Evolutionary conservation across 805 yeast species (phyloP).

Genomic region (Wickerhamiella hasegawae): DNA sequence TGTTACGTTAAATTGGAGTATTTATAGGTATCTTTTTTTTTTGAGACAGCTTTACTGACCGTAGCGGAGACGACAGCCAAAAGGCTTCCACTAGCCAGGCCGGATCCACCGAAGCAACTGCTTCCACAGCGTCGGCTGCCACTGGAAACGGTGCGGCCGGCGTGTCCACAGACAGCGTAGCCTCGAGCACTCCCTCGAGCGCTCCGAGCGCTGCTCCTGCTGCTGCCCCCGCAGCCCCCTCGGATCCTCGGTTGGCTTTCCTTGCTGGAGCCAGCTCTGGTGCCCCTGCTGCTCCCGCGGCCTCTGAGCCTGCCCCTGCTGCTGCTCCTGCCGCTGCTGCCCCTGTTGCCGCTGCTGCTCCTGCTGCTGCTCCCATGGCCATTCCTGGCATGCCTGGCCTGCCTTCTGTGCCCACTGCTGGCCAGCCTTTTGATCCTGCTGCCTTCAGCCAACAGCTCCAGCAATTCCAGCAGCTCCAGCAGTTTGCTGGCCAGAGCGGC

Average conservation of each 20-base stretch:
- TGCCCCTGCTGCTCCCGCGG: constrained; percentile 7
- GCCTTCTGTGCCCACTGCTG: constrained; percentile 8
- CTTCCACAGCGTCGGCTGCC: background rate
- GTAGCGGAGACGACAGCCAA: constrained; percentile 21
- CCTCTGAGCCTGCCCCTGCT: constrained; percentile 5
- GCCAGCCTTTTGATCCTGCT: constrained; percentile 12
- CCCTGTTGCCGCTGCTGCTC: constrained; percentile 12
- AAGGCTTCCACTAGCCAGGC: constrained; percentile 5
- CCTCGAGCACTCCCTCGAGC: too few species aligned
- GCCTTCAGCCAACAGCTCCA: constrained; percentile 14
- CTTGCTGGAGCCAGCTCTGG: constrained; percentile 21
- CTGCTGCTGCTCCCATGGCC: constrained; percentile 13
- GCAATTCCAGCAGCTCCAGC: constrained; percentile 16
- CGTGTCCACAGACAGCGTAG: background rate
- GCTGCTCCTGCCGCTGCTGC: constrained; percentile 5
- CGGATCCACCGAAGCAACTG: constrained; percentile 3
- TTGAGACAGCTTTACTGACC: constrained; percentile 17
- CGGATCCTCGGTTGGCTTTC: constrained; percentile 15
- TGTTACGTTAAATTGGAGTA: background rate
- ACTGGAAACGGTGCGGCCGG: background rate
- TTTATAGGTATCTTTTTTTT: constrained; percentile 1
- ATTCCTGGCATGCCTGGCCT: constrained; percentile 13
- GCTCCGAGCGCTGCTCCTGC: constrained; percentile 9
- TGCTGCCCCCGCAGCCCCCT: constrained; percentile 6
- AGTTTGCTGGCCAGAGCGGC: too few species aligned